phyloP scores from a whole-genome alignment of 495 filamentous ascomycete species.

The Penicillium canescens region DNA sequence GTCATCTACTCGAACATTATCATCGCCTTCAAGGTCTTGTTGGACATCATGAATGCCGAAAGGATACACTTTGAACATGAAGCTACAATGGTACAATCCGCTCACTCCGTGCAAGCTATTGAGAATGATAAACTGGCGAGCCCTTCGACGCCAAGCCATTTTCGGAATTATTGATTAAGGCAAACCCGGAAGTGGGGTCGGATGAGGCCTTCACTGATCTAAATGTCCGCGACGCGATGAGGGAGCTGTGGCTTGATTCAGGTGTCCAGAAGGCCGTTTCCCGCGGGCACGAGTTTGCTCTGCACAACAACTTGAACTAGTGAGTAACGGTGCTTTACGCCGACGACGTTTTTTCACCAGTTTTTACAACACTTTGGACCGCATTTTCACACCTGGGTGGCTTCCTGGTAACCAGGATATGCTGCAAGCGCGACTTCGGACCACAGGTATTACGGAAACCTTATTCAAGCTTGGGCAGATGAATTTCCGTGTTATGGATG shows the following conservation, averaged over 20 bases:
- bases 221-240: slow-evolving; percentile 74
- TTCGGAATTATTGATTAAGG: slow-evolving; percentile 35
- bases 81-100: too few relatives aligned
- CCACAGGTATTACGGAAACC: slow-evolving; percentile 96
- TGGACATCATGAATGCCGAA: slow-evolving; percentile 92
- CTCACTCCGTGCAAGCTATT: too few relatives aligned
- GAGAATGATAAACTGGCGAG: too few relatives aligned
- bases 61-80: slow-evolving; percentile 72
- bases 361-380: slow-evolving; percentile 88
- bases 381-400: too few relatives aligned
- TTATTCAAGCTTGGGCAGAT: slow-evolving; percentile 92
- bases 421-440: slow-evolving; percentile 83
- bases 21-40: too few relatives aligned
- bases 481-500: slow-evolving; percentile 98
- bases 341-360: slow-evolving; percentile 44
- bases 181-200: slow-evolving; percentile 72
- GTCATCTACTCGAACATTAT: too few relatives aligned
- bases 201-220: slow-evolving; percentile 67
- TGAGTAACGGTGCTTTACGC: slow-evolving; percentile 51
- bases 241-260: slow-evolving; percentile 76
- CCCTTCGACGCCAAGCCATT: too few relatives aligned
- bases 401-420: too few relatives aligned
- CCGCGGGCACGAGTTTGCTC: slow-evolving; percentile 91
- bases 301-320: slow-evolving; percentile 95
- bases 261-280: slow-evolving; percentile 84